phyloP scores from a whole-genome alignment of 2,329 filamentous ascomycete species.

The Beauveria brongniartii region DNA sequence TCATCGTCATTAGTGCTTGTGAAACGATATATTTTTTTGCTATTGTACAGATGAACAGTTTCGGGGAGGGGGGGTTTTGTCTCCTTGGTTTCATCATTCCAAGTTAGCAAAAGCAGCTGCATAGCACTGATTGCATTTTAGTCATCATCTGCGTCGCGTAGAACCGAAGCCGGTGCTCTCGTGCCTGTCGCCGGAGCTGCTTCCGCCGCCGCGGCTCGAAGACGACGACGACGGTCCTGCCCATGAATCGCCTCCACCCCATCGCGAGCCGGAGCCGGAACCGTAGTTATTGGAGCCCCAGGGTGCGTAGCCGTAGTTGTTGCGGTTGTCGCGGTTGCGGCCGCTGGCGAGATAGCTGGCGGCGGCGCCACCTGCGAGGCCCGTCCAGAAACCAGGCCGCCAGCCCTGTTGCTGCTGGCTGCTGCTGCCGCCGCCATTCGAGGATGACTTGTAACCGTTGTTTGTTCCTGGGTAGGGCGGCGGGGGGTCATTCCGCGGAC shows the following conservation, averaged over 20 bases:
- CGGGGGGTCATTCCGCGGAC: conserved; percentile 40
- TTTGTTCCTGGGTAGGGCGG: conserved; percentile 39
- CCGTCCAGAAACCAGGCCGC: conserved; percentile 40
- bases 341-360: conserved; percentile 56
- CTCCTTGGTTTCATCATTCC: too few species aligned
- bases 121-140: too few species aligned
- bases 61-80: too few species aligned
- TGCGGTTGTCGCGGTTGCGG: conserved; percentile 30
- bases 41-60: neutral
- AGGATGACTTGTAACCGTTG: conserved; percentile 13
- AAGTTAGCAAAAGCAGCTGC: too few species aligned
- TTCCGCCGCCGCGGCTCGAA: conserved; percentile 27
- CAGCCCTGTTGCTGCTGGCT: conserved; percentile 19
- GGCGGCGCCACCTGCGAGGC: conserved; percentile 58
- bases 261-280: conserved; percentile 24
- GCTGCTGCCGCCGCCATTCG: conserved; percentile 28
- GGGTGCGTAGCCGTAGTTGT: conserved; percentile 17
- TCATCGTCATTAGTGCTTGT: neutral
- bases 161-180: conserved; percentile 68
- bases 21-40: neutral
- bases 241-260: conserved; percentile 22
- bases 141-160: conserved; percentile 47
- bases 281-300: conserved; percentile 16
- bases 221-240: conserved; percentile 26
- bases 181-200: conserved; percentile 39